phyloP scores from a whole-genome alignment of 2,329 filamentous ascomycete species.

The Ilyonectria robusta region DNA sequence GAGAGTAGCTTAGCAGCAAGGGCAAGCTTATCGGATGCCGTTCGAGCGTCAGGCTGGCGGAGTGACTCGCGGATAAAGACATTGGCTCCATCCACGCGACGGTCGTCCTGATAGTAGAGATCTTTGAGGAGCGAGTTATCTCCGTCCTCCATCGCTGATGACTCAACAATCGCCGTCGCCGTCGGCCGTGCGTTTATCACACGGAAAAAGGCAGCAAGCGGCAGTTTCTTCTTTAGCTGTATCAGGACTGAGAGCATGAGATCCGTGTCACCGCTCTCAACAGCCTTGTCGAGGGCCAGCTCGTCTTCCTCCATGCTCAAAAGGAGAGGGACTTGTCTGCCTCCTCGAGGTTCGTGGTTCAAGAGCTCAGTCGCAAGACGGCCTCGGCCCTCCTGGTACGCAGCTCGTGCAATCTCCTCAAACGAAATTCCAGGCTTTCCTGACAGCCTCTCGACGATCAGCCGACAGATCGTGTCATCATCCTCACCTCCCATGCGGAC shows the following conservation, averaged over 20 bases:
- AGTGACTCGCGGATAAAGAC: slow-evolving; percentile 90
- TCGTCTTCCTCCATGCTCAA: slow-evolving; percentile 97
- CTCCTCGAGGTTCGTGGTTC: slow-evolving; percentile 93
- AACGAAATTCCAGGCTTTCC: slow-evolving; percentile 96
- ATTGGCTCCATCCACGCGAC: slow-evolving; percentile 87
- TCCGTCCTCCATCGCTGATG: slow-evolving; percentile 76
- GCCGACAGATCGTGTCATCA: slow-evolving; percentile 87
- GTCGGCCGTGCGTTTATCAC: slow-evolving; percentile 88
- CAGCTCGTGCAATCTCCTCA: slow-evolving; percentile 91
- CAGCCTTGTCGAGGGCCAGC: slow-evolving; percentile 94
- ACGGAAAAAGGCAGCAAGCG: slow-evolving; percentile 92
- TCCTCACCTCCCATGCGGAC: slow-evolving; percentile 88
- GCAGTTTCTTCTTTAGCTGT: slow-evolving; percentile 90
- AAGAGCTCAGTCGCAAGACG: slow-evolving; percentile 92
- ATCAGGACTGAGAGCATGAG: slow-evolving; percentile 91
- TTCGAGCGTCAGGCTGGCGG: slow-evolving; percentile 76
- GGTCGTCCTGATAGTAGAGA: slow-evolving; percentile 97
- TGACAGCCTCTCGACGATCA: slow-evolving; percentile 88
- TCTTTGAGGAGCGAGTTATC: slow-evolving; percentile 92
- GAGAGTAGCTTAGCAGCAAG: slow-evolving; percentile 85
- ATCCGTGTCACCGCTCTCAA: slow-evolving; percentile 95
- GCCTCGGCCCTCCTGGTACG: slow-evolving; percentile 92
- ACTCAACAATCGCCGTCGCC: slow-evolving; percentile 91
- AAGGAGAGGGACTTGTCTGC: slow-evolving; percentile 94
- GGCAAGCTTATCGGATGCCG: slow-evolving; percentile 88